Conservation (phyloP, 2,329 filamentous ascomycete species). For the Dactylella cylindrospora region DNA sequence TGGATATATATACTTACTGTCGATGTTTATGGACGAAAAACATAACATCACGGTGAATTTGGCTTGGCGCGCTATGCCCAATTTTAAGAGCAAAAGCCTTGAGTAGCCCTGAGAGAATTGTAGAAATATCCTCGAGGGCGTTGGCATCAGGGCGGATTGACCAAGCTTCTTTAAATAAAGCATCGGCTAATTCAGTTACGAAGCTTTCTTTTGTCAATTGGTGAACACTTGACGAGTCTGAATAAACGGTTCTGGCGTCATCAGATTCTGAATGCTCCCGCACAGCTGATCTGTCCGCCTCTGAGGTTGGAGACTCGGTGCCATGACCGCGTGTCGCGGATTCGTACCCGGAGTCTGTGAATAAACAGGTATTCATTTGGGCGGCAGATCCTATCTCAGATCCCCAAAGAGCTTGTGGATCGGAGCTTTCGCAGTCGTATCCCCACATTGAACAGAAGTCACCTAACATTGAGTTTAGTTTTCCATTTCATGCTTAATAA, state of each 20-base stretch:
- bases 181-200: conserved; percentile 12
- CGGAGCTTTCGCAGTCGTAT: too few relatives aligned
- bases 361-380: too few relatives aligned
- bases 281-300: too few relatives aligned
- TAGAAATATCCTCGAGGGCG: neutral
- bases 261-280: neutral
- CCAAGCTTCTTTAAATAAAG: neutral
- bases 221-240: conserved; percentile 8
- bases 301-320: too few relatives aligned
- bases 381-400: too few relatives aligned
- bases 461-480: too few relatives aligned
- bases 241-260: conserved; percentile 14
- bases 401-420: too few relatives aligned
- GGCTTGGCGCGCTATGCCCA: conserved; percentile 8
- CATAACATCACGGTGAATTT: conserved; percentile 19
- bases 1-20: conserved; percentile 8
- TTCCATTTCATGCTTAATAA: too few relatives aligned
- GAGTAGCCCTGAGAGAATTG: conserved; percentile 5
- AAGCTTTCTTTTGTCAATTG: neutral
- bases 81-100: conserved; percentile 22
- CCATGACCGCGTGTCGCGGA: too few relatives aligned
- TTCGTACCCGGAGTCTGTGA: too few relatives aligned
- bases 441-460: too few relatives aligned
- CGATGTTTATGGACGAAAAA: conserved; percentile 15
- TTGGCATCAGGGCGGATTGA: neutral